Evolutionary conservation across 2,329 filamentous ascomycete genomes (phyloP), one percentile per base, ranked within the genome.

Genomic region (Penicillium sp.): DNA sequence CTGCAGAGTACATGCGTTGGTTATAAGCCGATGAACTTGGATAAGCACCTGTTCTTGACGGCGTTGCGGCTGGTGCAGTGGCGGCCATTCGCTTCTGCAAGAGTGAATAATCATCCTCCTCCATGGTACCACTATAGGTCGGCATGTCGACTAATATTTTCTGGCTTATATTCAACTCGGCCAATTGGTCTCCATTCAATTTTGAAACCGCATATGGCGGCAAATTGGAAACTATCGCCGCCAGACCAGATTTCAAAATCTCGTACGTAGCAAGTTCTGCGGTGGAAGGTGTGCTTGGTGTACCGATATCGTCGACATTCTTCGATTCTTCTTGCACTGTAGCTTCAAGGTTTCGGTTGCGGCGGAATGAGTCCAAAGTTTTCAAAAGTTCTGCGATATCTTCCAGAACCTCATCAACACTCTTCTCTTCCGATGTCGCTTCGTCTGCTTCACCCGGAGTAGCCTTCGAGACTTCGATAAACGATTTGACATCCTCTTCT

Each of bases 121-220:
- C 91, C 83, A 95, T 86, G 3, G 88, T 84, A 4, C 91, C 91
- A 61, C 82, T 83, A 70, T 89, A 89, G 65, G 91, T 85, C 52
- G 87, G 85, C 6, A 82, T 85, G 59, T 89, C 84, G 47, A 95
- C 78, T 58, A 90, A 76, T 20, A 96, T 82, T 68, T 85, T 90
- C 47, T 85, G 90, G 74, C 87, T 93, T 67, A 96, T 88, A 60
- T 90, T 87, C 48, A 96, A 77, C 57, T 91, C 89, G 28, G 87
- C 87, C n/a, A 96, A 75, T 69, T 91, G 89, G 68, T 95, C 88
- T 9, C 91, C 91, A 65, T 95, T 87, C 60, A 96, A 77, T 66
- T 94, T 93, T 5, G 91, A 87, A 23, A 96, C 88, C 1, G 89
- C 89, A 67, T 91, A 94, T 1, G 91, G 91, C 1, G 91, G 91